Conservation (phyloP, 805 yeast genomes). For the Saturnispora ahearnii region DNA sequence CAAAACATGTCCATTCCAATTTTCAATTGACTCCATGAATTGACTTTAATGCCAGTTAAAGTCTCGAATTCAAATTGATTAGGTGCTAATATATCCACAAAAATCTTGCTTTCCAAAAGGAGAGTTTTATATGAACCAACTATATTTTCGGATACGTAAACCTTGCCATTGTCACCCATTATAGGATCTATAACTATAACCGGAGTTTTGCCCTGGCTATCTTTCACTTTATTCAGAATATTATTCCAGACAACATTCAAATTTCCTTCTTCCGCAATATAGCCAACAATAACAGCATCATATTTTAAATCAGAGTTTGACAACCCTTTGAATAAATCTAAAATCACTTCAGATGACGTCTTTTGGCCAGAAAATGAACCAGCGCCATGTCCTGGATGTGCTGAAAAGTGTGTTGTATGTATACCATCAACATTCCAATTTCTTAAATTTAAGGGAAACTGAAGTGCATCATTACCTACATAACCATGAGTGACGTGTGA, state of each 20-base stretch:
- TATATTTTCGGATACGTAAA: constrained; percentile 60
- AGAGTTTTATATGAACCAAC: constrained; percentile 43
- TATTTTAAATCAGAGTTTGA: constrained; percentile 40
- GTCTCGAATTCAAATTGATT: constrained; percentile 69
- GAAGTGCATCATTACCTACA: constrained; percentile 88
- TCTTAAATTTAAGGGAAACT: constrained; percentile 75
- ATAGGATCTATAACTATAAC: constrained; percentile 83
- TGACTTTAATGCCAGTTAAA: constrained; percentile 40
- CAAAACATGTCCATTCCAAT: constrained; percentile 36
- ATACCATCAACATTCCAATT: constrained; percentile 93
- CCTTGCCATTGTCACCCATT: constrained; percentile 78
- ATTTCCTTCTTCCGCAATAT: constrained; percentile 55
- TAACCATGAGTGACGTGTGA: constrained; percentile 95
- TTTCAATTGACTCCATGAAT: constrained; percentile 29
- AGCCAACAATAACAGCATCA: constrained; percentile 70
- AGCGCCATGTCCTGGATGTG: constrained; percentile 84
- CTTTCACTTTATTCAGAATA: constrained; percentile 17
- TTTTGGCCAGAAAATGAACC: constrained; percentile 46
- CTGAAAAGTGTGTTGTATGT: constrained; percentile 81
- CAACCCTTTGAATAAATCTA: constrained; percentile 48
- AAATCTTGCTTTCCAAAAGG: constrained; percentile 26
- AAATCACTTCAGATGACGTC: constrained; percentile 37
- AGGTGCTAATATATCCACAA: constrained; percentile 51
- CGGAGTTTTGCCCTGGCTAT: constrained; percentile 15
- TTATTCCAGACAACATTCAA: constrained; percentile 37